These are phyloP conservation scores for Trichoderma virens DNA, from an alignment of 495 filamentous ascomycete species.

Conservation along the genomic window DNA sequence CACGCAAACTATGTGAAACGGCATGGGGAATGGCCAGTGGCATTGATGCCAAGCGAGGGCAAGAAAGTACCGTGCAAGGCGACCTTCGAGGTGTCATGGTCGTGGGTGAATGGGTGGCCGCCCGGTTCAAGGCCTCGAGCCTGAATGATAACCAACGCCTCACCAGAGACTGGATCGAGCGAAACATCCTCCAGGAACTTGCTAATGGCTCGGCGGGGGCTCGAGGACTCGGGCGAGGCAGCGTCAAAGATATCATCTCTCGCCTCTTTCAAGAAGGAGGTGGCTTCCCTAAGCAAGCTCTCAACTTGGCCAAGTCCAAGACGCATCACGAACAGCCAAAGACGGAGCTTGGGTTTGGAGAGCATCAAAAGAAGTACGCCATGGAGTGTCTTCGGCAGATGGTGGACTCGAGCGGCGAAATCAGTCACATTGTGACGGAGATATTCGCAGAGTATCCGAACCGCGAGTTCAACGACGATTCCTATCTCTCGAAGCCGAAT, in stretches of 20 bases:
- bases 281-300: conserved; percentile 60
- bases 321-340: conserved; percentile 37
- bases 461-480: conserved; percentile 87
- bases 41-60: conserved; percentile 46
- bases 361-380: conserved; percentile 66
- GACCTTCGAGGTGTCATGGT: conserved; percentile 92
- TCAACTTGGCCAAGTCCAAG: conserved; percentile 20
- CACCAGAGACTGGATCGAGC: conserved; percentile 78
- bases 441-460: conserved; percentile 77
- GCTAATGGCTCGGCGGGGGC: conserved; percentile 68
- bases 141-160: conserved; percentile 35
- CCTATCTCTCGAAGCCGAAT: conserved; percentile 78
- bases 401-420: conserved; percentile 81
- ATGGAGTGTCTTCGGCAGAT: conserved; percentile 78
- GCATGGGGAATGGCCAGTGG: conserved; percentile 77
- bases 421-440: conserved; percentile 73
- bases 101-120: conserved; percentile 88
- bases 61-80: conserved; percentile 64
- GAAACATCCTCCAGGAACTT: conserved; percentile 61
- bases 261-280: conserved; percentile 82
- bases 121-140: conserved; percentile 56
- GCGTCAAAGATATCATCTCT: conserved; percentile 72
- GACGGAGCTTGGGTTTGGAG: conserved; percentile 55
- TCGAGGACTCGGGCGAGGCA: conserved; percentile 69
- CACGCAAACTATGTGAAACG: conserved; percentile 82